Percentiles rank a stretch among this genome's conserved stretches.
Evolutionary conservation across 176 grass and related monocot species (phyloP).

Genomic region (Lolium perenne): DNA sequence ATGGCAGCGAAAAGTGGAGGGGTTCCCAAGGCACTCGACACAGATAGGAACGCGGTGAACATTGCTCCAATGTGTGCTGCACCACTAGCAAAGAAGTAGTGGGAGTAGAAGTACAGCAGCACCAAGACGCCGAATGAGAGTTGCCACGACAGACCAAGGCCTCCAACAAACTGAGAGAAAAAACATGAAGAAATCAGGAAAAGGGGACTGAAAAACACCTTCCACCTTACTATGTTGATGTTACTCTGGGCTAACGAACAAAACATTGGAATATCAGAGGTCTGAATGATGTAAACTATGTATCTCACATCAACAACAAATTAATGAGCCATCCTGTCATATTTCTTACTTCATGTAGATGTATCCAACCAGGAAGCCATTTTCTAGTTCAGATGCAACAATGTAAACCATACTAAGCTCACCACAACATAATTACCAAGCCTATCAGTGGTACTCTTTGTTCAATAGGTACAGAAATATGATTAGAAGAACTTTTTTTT

Average conservation of each 20-base stretch:
- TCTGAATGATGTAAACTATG: neutral
- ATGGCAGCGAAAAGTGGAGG: constrained; percentile 79
- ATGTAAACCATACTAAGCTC: neutral
- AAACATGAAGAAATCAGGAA: constrained; percentile 20
- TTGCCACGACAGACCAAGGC: constrained; percentile 92
- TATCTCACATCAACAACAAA: neutral
- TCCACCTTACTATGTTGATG: neutral
- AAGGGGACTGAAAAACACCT: neutral
- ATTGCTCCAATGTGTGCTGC: constrained; percentile 97
- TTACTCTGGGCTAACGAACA: neutral
- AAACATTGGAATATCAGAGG: neutral
- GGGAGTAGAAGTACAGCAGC: constrained; percentile 96
- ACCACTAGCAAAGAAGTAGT: constrained; percentile 98
- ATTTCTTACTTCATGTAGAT: neutral
- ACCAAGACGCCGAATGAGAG: constrained; percentile 85
- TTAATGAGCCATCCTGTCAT: neutral
- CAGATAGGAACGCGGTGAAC: constrained; percentile 95
- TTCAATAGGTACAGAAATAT: neutral
- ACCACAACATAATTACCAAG: neutral
- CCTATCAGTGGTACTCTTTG: neutral
- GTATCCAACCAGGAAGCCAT: neutral
- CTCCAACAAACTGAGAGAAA: constrained; percentile 83
- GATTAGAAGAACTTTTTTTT: too few species aligned
- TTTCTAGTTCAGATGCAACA: neutral
- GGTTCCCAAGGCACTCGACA: constrained; percentile 81